Percentiles rank a stretch among this genome's conserved stretches.
Conservation (phyloP, 306 rosid genomes). For the Vicia villosa region DNA sequence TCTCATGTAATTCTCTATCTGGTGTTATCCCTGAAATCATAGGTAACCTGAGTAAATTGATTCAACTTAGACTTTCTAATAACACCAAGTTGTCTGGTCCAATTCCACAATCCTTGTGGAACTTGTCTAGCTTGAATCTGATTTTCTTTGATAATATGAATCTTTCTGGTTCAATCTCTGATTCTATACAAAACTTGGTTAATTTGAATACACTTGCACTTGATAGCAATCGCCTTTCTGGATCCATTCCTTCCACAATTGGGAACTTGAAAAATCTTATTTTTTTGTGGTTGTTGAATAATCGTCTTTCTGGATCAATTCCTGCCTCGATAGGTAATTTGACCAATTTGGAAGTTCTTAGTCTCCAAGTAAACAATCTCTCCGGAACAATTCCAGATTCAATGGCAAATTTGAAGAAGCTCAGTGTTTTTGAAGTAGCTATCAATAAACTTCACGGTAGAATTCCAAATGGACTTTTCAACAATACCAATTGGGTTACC, state of each 20-base stretch:
- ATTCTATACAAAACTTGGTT: conserved; percentile 30
- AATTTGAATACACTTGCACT: conserved; percentile 20
- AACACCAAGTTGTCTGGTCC: conserved; percentile 29
- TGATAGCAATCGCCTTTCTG: not conserved
- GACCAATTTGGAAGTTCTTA: conserved; percentile 7
- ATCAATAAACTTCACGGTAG: conserved; percentile 36
- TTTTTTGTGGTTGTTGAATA: not conserved
- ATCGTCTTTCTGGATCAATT: conserved; percentile 37
- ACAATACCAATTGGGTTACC: not conserved
- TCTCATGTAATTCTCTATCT: not conserved
- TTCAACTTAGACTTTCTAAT: not conserved
- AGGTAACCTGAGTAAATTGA: conserved; percentile 30
- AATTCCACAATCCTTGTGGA: conserved; percentile 39
- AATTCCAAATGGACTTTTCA: conserved; percentile 25
- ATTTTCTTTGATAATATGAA: not conserved
- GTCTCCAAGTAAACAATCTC: conserved; percentile 34
- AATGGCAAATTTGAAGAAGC: conserved; percentile 34
- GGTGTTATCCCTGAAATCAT: conserved; percentile 35
- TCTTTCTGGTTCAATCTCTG: conserved; percentile 34
- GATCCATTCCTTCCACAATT: conserved; percentile 39
- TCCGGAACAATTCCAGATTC: conserved; percentile 39
- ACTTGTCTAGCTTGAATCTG: conserved; percentile 21
- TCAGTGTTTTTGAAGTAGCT: conserved; percentile 2
- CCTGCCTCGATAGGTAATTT: conserved; percentile 40
- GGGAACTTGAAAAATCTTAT: conserved; percentile 39